Conservation (phyloP, 1,284 basidiomycete species). For the Fomitiporia mediterranea region DNA sequence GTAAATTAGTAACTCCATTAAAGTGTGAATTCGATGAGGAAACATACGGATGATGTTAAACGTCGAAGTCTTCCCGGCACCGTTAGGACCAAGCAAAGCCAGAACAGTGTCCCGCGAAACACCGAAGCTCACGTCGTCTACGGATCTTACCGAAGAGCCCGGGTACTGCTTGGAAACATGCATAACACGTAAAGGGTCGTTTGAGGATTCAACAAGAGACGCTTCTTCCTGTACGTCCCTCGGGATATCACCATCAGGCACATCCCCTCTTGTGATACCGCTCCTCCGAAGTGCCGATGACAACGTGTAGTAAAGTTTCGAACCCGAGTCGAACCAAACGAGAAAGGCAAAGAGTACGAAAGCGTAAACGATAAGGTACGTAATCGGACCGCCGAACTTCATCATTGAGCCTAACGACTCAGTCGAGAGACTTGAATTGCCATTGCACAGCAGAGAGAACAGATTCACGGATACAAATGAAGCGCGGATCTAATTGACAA, state of each 20-base stretch:
- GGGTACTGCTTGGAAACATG: conserved; percentile 63
- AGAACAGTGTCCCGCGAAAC: conserved; percentile 63
- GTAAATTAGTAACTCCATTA: background rate
- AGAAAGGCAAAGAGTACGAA: conserved; percentile 51
- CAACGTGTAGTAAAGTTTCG: conserved; percentile 34
- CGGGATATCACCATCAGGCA: conserved; percentile 15
- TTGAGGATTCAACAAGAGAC: conserved; percentile 40
- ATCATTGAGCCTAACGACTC: conserved; percentile 48
- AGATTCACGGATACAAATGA: conserved; percentile 71
- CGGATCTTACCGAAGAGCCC: conserved; percentile 45
- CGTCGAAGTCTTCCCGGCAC: conserved; percentile 77
- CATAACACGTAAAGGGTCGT: conserved; percentile 60
- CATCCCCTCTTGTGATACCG: conserved; percentile 16
- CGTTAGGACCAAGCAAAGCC: conserved; percentile 75
- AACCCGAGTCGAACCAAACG: conserved; percentile 59
- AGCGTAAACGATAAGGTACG: conserved; percentile 61
- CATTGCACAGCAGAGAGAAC: conserved; percentile 71
- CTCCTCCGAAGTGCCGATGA: conserved; percentile 14
- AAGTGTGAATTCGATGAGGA: background rate
- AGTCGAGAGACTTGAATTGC: conserved; percentile 43
- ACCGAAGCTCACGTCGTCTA: conserved; percentile 70
- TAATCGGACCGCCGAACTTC: conserved; percentile 70
- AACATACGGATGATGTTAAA: conserved; percentile 69
- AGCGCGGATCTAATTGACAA: conserved; percentile 45
- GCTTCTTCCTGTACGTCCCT: conserved; percentile 58